phyloP scores from a whole-genome alignment of 306 rosid genomes.

The Cucurbita pepo region DNA sequence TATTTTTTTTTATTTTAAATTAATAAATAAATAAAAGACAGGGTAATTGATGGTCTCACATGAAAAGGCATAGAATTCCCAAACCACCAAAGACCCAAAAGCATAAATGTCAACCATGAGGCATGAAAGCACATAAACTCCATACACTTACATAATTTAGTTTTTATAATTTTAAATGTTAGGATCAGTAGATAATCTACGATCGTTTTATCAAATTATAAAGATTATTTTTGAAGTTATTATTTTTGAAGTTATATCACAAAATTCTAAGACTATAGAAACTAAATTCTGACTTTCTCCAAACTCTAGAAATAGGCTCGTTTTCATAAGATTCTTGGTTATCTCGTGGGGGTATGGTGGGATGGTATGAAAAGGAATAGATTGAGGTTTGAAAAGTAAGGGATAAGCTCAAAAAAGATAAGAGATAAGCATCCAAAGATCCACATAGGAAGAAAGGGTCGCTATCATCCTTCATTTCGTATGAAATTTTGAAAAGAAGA shows the following conservation, averaged over 20 bases:
- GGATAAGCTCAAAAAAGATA: constrained; percentile 9
- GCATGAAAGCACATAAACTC: not conserved
- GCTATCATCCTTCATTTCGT: not conserved
- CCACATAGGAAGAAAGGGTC: not conserved
- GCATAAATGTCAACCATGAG: not conserved
- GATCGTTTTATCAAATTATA: too few relatives aligned
- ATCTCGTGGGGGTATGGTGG: constrained; percentile 8
- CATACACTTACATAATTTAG: not conserved
- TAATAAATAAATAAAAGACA: not conserved
- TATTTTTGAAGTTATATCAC: too few relatives aligned
- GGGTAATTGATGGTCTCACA: not conserved
- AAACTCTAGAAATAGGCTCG: not conserved
- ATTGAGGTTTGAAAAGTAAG: not conserved
- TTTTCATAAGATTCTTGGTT: constrained; percentile 35
- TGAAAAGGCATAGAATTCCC: not conserved
- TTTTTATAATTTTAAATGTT: too few relatives aligned
- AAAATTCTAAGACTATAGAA: too few relatives aligned
- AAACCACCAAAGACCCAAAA: not conserved
- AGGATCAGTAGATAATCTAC: too few relatives aligned
- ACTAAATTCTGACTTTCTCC: too few relatives aligned
- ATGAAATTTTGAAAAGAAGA: not conserved
- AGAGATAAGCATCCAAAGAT: not conserved
- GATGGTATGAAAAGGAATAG: constrained; percentile 18
- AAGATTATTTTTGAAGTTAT: too few relatives aligned
- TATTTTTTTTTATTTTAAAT: not conserved